These are phyloP conservation scores for Geopyxis carbonaria DNA, from an alignment of 495 filamentous ascomycete species.

Conservation along the genomic window DNA sequence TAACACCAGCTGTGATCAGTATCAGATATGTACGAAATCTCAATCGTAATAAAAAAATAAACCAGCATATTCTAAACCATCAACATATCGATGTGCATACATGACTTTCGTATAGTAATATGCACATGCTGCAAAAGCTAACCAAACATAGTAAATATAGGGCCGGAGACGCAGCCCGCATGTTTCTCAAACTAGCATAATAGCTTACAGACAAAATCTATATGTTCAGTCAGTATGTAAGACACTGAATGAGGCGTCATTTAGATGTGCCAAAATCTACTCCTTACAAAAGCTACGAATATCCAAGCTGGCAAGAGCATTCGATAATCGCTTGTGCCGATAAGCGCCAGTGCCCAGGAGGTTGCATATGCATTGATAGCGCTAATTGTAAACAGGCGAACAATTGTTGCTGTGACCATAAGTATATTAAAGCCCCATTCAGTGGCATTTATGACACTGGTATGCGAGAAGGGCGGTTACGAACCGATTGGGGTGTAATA, in stretches of 20 bases:
- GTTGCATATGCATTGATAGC: conserved; percentile 66
- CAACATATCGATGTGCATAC: conserved; percentile 9
- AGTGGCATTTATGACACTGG: background rate
- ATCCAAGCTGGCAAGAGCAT: conserved; percentile 77
- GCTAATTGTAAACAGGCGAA: conserved; percentile 65
- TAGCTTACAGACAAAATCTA: conserved; percentile 64
- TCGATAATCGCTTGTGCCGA: conserved; percentile 54
- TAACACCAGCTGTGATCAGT: too few relatives aligned
- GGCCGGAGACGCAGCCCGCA: conserved; percentile 30
- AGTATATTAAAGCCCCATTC: background rate
- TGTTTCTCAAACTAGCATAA: conserved; percentile 63
- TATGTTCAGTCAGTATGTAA: background rate
- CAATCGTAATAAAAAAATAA: too few relatives aligned
- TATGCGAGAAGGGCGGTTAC: background rate
- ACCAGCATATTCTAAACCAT: too few relatives aligned
- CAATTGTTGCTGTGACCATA: conserved; percentile 59
- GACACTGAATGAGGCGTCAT: background rate
- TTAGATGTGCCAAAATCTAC: background rate
- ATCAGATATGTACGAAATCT: too few relatives aligned
- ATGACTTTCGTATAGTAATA: conserved; percentile 19
- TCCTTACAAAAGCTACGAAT: conserved; percentile 55
- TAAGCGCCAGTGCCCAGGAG: conserved; percentile 60
- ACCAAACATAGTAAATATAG: conserved; percentile 18
- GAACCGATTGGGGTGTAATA: conserved; percentile 59
- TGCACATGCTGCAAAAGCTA: conserved; percentile 21